phyloP scores from a whole-genome alignment of 1,284 basidiomycete species.

The Trichosporon sp. region DNA sequence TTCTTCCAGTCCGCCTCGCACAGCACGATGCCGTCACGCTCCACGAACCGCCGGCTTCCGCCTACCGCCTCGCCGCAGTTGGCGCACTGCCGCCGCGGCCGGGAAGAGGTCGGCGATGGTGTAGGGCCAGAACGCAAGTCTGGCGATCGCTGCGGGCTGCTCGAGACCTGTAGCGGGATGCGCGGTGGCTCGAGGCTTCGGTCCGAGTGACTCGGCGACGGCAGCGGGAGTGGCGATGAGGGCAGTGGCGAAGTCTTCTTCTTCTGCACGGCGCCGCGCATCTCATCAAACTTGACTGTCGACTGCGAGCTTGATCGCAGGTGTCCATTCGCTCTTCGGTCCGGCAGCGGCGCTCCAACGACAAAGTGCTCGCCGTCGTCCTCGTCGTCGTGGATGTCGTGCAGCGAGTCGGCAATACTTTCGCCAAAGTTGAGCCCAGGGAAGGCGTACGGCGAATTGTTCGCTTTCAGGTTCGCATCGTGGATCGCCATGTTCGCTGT shows the following conservation, averaged over 20 bases:
- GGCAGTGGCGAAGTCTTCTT: background rate
- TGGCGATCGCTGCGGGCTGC: background rate
- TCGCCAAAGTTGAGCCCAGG: conserved; percentile 5
- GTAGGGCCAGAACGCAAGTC: background rate
- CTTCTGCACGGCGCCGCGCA: background rate
- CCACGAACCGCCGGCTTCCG: conserved; percentile 67
- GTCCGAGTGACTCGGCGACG: background rate
- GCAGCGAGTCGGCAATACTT: conserved; percentile 16
- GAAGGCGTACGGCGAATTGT: conserved; percentile 6
- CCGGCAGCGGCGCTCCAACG: background rate
- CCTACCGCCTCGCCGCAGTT: conserved; percentile 64
- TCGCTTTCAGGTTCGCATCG: background rate
- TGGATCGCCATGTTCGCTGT: conserved; percentile 1
- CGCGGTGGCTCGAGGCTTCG: conserved; percentile 9
- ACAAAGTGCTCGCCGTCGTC: conserved; percentile 30
- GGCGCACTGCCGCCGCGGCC: conserved; percentile 51
- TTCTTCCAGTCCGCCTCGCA: conserved; percentile 88
- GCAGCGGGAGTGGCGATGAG: background rate
- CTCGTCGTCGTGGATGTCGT: conserved; percentile 33
- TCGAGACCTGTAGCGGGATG: background rate
- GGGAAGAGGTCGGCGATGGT: background rate
- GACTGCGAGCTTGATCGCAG: conserved; percentile 17
- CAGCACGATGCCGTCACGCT: conserved; percentile 60
- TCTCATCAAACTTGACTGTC: conserved; percentile 6
- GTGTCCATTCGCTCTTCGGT: background rate